Evolutionary conservation across 371 early-diverging fungal species (phyloP).

Genomic region (Apophysomyces ossiformis): DNA sequence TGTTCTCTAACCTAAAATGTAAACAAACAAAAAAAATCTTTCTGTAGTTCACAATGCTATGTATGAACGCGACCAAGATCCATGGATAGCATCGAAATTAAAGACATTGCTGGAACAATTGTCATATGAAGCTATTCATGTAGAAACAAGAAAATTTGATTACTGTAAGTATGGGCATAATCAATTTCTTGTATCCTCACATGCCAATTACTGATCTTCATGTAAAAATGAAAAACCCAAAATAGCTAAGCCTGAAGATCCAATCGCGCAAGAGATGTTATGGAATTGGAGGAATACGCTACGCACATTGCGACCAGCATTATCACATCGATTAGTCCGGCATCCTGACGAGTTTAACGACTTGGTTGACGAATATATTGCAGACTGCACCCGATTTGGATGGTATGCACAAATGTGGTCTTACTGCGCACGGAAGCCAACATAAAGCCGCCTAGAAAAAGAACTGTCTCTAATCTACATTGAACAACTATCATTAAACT

Average conservation of each 20-base stretch:
- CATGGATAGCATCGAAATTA: conserved; percentile 38
- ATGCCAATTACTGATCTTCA: neutral
- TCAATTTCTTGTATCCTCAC: too few relatives aligned
- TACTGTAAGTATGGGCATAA: neutral
- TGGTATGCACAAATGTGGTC: conserved; percentile 39
- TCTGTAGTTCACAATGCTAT: conserved; percentile 29
- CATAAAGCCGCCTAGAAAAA: neutral
- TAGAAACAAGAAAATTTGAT: conserved; percentile 1
- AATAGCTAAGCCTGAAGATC: conserved; percentile 17
- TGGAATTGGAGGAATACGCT: conserved; percentile 47
- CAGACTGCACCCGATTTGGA: conserved; percentile 37
- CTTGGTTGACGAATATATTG: conserved; percentile 36
- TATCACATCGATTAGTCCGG: conserved; percentile 28
- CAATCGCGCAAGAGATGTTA: conserved; percentile 44
- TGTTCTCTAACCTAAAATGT: neutral
- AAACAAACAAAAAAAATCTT: conserved; percentile 11
- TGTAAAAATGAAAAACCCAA: neutral
- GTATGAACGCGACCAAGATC: conserved; percentile 41
- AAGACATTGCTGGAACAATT: conserved; percentile 11
- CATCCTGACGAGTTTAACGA: conserved; percentile 30
- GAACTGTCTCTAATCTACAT: too few relatives aligned
- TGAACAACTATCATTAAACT: too few relatives aligned
- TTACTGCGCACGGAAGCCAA: conserved; percentile 33
- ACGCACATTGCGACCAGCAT: conserved; percentile 36
- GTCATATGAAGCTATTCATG: neutral